These are phyloP conservation scores for Aspergillus latus DNA, from an alignment of 2,329 filamentous ascomycete genomes.

Conservation along the genomic window DNA sequence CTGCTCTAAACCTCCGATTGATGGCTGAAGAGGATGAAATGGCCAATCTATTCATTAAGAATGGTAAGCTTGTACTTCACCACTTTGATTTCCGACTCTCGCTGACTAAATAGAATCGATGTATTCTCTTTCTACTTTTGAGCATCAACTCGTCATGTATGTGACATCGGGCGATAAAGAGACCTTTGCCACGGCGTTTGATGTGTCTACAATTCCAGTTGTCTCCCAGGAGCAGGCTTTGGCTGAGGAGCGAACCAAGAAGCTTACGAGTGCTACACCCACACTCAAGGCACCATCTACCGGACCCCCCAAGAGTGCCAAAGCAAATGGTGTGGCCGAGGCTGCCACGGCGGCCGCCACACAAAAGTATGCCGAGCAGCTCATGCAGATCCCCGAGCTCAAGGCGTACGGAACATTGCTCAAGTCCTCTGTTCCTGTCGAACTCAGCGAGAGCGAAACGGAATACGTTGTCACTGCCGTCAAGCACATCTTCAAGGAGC, in stretches of 20 bases:
- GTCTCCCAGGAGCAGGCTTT: conserved; percentile 95
- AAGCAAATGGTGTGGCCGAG: conserved; percentile 67
- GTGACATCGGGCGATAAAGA: conserved; percentile 89
- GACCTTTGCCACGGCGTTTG: conserved; percentile 82
- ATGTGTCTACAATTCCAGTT: conserved; percentile 84
- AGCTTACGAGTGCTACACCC: conserved; percentile 87
- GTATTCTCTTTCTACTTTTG: conserved; percentile 91
- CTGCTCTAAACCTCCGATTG: conserved; percentile 84
- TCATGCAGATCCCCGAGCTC: conserved; percentile 87
- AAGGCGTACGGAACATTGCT: conserved; percentile 84
- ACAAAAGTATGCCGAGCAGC: conserved; percentile 84
- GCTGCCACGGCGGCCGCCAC: conserved; percentile 76
- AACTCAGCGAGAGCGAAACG: conserved; percentile 94
- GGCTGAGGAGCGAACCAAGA: conserved; percentile 94
- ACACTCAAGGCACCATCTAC: conserved; percentile 90
- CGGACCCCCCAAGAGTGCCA: conserved; percentile 67
- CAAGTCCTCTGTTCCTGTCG: conserved; percentile 82
- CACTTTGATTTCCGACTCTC: not conserved
- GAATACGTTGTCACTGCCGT: conserved; percentile 93
- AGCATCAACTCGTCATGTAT: conserved; percentile 97
- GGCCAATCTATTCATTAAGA: conserved; percentile 86
- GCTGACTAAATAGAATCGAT: conserved; percentile 68
- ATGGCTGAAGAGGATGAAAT: conserved; percentile 91
- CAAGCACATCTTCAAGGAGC: conserved; percentile 98
- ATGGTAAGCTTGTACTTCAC: conserved; percentile 58